Evolutionary conservation across 108 stramenopile genomes (phyloP).

Genomic region (Nitzschia sp.): DNA sequence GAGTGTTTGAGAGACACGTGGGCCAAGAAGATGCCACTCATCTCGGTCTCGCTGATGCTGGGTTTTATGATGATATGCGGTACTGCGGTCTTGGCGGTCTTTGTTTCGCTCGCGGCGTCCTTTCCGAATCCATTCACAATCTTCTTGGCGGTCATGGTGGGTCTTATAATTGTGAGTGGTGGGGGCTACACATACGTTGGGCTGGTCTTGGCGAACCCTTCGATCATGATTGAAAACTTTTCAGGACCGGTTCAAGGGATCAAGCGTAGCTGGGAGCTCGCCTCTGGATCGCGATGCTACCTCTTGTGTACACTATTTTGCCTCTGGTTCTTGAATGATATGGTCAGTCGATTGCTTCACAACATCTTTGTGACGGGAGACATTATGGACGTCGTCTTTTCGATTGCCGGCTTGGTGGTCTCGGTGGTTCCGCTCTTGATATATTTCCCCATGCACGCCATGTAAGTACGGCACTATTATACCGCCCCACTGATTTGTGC

Average conservation of each 20-base stretch:
- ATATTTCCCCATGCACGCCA: slow-evolving; percentile 29
- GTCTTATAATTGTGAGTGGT: background rate
- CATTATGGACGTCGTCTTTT: slow-evolving; percentile 19
- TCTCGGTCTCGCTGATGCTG: slow-evolving; percentile 11
- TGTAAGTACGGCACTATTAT: too few relatives aligned
- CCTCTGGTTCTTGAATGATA: slow-evolving; percentile 17
- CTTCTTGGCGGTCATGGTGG: slow-evolving; percentile 1
- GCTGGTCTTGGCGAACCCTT: slow-evolving; percentile 3
- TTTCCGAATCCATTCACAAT: slow-evolving; percentile 24
- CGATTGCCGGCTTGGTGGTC: slow-evolving; percentile 15
- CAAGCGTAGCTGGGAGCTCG: slow-evolving; percentile 27
- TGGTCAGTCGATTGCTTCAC: slow-evolving; percentile 19
- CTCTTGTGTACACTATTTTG: slow-evolving; percentile 26
- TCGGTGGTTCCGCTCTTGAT: slow-evolving; percentile 18
- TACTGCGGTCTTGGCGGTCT: background rate
- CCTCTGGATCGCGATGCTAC: slow-evolving; percentile 31
- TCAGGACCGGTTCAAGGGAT: slow-evolving; percentile 14
- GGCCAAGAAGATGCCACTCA: slow-evolving; percentile 13
- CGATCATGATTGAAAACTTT: slow-evolving; percentile 26
- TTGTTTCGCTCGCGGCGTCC: background rate
- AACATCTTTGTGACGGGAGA: slow-evolving; percentile 24
- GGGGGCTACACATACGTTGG: slow-evolving; percentile 17
- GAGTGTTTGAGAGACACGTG: slow-evolving; percentile 18
- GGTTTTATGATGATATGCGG: background rate
- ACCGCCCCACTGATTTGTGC: too few relatives aligned